Evolutionary conservation across 805 yeast species (phyloP), one percentile per base, ranked within the genome.

Genomic region (Barnettozyma sp.): DNA sequence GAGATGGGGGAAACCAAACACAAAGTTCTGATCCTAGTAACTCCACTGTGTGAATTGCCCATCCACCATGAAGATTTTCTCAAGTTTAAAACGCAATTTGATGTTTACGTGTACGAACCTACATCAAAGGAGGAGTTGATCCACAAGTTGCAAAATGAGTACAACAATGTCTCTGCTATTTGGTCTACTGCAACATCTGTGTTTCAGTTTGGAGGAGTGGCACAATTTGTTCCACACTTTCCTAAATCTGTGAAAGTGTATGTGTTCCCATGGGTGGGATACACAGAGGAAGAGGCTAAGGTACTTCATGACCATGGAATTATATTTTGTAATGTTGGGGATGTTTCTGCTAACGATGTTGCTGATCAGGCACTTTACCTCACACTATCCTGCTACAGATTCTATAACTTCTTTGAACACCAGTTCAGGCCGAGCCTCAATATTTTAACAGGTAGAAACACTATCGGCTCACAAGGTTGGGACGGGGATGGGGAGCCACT

Each of bases 321-420:
- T 21, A 49, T 60, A 8, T 62, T 83, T 41, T 73, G 82, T 40
- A 79, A 83, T 49, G 77, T 77, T 38, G 71, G 83, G 40, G 60
- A 70, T 5, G 60, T 65, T 23, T 76, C 81, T 0, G 72, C 82
- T 2, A 71, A 66, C 28, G 79, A 82, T 11, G 94, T 83, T 22
- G 82, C 88, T 4, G 94, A 83, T 44, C 59, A 77, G 36, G 90
- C 79, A 2, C 58, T 81, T 27, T 70, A 62, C 49, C 65, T 78
- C 44, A 62, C 82, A 1, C 52, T 82, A 39, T 66, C 76, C 22
- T 68, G 76, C 15, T 79, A 78, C 60, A 65, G 94, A 45, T 69
- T 68, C 55, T 73, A 74, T 40, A 54, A 65, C 2, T 55, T 67
- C 29, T 72, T 72, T 52, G 73, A 71, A 39, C 49, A 52, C 3